Conservation (phyloP, 2,329 filamentous ascomycete genomes). For the Penicillium palitans region DNA sequence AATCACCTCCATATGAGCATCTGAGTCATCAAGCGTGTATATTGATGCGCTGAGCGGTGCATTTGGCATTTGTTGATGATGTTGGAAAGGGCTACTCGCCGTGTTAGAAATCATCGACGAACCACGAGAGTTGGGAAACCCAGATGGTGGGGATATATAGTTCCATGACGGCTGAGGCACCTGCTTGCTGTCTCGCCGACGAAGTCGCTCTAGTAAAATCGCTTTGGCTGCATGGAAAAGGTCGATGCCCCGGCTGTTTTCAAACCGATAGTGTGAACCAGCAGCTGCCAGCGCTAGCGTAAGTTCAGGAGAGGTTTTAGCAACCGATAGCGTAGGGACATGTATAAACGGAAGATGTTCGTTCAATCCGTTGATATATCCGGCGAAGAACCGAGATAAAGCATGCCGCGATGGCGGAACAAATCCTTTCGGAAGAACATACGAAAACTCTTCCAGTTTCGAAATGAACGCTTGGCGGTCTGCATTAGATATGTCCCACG, state of each 20-base stretch:
- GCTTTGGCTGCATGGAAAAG: slow-evolving; percentile 59
- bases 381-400: slow-evolving; percentile 52
- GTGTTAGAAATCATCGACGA: slow-evolving; percentile 46
- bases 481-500: slow-evolving; percentile 50
- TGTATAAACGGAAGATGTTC: slow-evolving; percentile 56
- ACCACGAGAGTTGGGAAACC: slow-evolving; percentile 42
- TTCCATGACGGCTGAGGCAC: slow-evolving; percentile 46
- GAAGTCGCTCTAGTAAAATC: slow-evolving; percentile 55
- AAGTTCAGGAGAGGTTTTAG: slow-evolving; percentile 49
- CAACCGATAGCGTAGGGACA: slow-evolving; percentile 49
- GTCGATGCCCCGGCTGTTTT: slow-evolving; percentile 54
- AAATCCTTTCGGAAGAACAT: slow-evolving; percentile 49
- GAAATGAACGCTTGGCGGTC: slow-evolving; percentile 48
- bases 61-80: slow-evolving; percentile 35
- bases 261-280: slow-evolving; percentile 51
- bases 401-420: slow-evolving; percentile 51
- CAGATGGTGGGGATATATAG: slow-evolving; percentile 38
- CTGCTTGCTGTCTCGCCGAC: slow-evolving; percentile 51
- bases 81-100: slow-evolving; percentile 47
- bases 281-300: slow-evolving; percentile 54
- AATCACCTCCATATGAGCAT: slow-evolving; percentile 52
- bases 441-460: slow-evolving; percentile 49
- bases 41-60: slow-evolving; percentile 36
- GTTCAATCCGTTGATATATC: slow-evolving; percentile 53
- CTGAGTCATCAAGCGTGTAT: slow-evolving; percentile 44